These are phyloP conservation scores for Globisporangium cederbergense DNA, from an alignment of 352 stramenopile genomes.

Conservation along the genomic window DNA sequence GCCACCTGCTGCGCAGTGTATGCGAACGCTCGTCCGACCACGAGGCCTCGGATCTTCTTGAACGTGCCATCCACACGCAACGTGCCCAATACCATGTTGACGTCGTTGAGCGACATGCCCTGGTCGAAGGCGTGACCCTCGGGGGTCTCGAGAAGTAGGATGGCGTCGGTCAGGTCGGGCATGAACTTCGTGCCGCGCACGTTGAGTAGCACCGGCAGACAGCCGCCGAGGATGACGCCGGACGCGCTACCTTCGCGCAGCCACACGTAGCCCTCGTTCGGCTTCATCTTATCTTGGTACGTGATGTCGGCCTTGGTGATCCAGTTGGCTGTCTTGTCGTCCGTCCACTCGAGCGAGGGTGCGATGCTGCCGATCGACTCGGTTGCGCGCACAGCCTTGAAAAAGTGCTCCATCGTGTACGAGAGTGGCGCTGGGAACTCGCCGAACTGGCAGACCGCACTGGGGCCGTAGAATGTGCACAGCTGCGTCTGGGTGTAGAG, in stretches of 20 bases:
- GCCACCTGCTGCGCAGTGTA: conserved; percentile 32
- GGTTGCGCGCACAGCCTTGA: conserved; percentile 21
- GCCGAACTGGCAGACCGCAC: conserved; percentile 51
- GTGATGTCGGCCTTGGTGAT: conserved; percentile 37
- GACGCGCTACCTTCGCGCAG: conserved; percentile 29
- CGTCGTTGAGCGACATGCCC: conserved; percentile 41
- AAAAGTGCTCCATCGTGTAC: conserved; percentile 49
- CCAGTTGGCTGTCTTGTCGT: conserved; percentile 69
- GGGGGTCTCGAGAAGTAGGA: conserved; percentile 55
- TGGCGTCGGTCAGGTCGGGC: conserved; percentile 30
- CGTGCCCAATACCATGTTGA: conserved; percentile 46
- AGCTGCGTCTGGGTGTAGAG: conserved; percentile 37
- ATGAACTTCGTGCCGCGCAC: conserved; percentile 48
- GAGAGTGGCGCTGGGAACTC: conserved; percentile 44
- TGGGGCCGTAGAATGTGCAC: conserved; percentile 61
- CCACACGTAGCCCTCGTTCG: conserved; percentile 44
- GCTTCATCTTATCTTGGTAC: conserved; percentile 36
- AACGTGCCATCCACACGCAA: conserved; percentile 51
- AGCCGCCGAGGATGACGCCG: conserved; percentile 46
- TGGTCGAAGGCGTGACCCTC: conserved; percentile 48
- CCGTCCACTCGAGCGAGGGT: conserved; percentile 47
- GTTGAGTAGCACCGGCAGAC: conserved; percentile 54
- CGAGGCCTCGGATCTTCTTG: conserved; percentile 39
- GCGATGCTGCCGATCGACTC: conserved; percentile 27
- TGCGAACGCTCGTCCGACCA: conserved; percentile 49